These are phyloP conservation scores for Musa troglodytarum DNA, from an alignment of 176 grass and related monocot genomes.

Conservation along the genomic window DNA sequence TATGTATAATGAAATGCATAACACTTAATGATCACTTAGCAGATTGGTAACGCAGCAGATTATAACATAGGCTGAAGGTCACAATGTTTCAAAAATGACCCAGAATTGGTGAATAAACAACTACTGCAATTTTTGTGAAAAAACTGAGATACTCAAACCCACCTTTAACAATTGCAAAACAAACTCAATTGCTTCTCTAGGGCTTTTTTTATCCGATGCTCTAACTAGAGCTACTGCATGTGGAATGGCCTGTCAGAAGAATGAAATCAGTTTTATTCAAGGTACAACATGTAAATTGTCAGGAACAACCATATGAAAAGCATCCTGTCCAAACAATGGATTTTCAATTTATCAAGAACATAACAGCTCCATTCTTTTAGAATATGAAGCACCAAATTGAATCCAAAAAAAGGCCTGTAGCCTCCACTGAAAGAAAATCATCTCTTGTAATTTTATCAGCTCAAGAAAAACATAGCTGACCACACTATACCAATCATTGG, in stretches of 20 bases:
- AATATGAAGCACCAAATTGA: background rate
- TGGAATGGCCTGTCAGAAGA: conserved; percentile 65
- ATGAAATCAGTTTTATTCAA: background rate
- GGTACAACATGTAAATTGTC: background rate
- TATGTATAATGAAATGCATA: no score
- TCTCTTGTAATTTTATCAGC: no score
- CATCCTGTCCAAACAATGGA: no score
- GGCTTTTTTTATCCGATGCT: conserved; percentile 76
- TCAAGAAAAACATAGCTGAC: no score
- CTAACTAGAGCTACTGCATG: conserved; percentile 85
- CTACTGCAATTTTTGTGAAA: no score
- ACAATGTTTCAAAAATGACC: no score
- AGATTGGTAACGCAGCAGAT: no score
- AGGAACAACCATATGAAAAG: background rate
- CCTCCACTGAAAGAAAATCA: background rate
- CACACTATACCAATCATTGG: no score
- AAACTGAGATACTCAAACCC: background rate
- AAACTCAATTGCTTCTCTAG: conserved; percentile 89
- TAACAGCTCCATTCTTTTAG: background rate
- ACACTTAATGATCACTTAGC: no score
- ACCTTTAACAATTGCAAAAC: conserved; percentile 97
- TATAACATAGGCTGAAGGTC: no score
- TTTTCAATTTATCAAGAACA: no score
- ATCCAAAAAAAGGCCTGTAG: background rate
- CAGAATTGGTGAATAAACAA: no score